phyloP scores from a whole-genome alignment of 2,329 filamentous ascomycete genomes.

The Fusarium nurragi region DNA sequence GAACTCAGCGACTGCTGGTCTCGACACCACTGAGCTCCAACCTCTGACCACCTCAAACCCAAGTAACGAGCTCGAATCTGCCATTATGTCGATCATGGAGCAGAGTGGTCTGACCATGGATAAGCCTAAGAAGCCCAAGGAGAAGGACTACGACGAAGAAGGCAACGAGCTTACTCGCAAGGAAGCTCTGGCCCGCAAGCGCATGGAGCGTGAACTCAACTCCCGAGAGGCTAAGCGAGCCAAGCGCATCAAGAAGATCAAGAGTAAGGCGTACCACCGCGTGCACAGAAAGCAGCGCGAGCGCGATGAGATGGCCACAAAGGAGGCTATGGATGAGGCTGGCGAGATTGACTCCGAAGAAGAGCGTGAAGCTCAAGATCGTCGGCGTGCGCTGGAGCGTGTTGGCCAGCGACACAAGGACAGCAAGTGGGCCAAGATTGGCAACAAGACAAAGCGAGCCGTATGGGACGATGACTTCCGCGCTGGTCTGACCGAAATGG shows the following conservation, averaged over 20 bases:
- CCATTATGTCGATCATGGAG: constrained; percentile 88
- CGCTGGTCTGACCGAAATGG: constrained; percentile 80
- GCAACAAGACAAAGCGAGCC: constrained; percentile 80
- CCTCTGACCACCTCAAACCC: constrained; percentile 71
- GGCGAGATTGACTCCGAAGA: constrained; percentile 72
- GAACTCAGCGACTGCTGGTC: constrained; percentile 69
- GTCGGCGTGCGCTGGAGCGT: constrained; percentile 81
- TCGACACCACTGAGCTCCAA: constrained; percentile 70
- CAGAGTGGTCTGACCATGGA: constrained; percentile 79
- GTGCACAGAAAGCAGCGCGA: constrained; percentile 82
- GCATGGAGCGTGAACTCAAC: constrained; percentile 82
- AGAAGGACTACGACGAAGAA: constrained; percentile 73
- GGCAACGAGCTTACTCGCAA: constrained; percentile 77
- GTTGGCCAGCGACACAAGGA: constrained; percentile 87
- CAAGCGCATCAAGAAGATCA: constrained; percentile 98
- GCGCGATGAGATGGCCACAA: constrained; percentile 62
- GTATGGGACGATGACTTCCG: constrained; percentile 91
- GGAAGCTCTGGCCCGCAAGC: constrained; percentile 76
- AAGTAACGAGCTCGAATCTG: constrained; percentile 82
- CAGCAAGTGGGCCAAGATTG: constrained; percentile 90
- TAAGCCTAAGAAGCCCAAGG: constrained; percentile 57
- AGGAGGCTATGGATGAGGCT: constrained; percentile 63
- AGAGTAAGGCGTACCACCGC: constrained; percentile 93
- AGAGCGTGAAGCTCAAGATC: constrained; percentile 72
- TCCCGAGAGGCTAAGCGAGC: constrained; percentile 89